These are phyloP conservation scores for Cordyceps tenuipes DNA, from an alignment of 2,329 filamentous ascomycete genomes.

Conservation along the genomic window DNA sequence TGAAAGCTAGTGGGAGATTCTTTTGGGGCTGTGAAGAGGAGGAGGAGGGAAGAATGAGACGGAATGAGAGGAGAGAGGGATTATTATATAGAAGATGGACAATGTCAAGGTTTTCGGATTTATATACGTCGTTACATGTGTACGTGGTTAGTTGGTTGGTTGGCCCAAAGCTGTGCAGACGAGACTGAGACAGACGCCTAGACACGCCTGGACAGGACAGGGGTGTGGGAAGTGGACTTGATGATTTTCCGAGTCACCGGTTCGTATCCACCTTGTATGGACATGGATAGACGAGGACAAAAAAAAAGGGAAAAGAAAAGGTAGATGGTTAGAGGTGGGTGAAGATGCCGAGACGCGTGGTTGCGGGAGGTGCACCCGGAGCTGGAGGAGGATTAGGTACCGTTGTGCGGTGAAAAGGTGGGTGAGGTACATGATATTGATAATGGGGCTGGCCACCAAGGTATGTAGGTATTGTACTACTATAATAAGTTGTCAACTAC, in stretches of 20 bases:
- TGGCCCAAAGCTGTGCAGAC: too few species aligned
- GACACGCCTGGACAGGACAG: not conserved
- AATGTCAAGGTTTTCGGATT: not conserved
- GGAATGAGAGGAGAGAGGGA: not conserved
- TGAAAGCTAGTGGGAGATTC: not conserved
- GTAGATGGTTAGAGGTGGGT: not conserved
- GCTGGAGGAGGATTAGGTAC: too few species aligned
- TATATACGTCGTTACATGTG: not conserved
- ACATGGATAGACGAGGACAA: not conserved
- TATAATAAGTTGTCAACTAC: too few species aligned
- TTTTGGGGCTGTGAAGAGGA: not conserved
- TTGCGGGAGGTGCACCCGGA: slow-evolving; percentile 7
- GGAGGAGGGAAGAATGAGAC: not conserved
- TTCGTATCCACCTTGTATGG: slow-evolving; percentile 1
- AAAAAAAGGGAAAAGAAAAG: not conserved
- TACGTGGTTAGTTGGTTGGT: too few species aligned
- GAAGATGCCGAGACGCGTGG: not conserved
- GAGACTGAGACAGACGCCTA: not conserved
- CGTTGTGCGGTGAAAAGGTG: too few species aligned
- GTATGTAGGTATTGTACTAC: too few species aligned
- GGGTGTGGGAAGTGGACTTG: not conserved
- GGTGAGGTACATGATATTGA: not conserved
- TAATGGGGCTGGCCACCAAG: too few species aligned
- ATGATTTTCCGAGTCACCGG: slow-evolving; percentile 4
- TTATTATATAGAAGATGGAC: slow-evolving; percentile 8